Conservation (phyloP, 805 yeast species). For the Starmerella vaccinii region DNA sequence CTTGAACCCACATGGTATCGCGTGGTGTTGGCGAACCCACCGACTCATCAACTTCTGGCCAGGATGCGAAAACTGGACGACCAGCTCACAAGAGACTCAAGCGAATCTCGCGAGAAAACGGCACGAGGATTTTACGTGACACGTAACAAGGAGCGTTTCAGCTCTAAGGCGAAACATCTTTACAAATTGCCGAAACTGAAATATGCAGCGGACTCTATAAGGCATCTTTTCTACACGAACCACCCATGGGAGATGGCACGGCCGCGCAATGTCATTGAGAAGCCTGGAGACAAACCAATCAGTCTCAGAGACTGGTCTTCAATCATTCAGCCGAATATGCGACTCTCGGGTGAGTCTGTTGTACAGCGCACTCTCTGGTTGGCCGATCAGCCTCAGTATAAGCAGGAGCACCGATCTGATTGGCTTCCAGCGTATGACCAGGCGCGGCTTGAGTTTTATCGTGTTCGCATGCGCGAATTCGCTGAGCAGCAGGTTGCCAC, state of each 20-base stretch:
- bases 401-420: constrained; percentile 22
- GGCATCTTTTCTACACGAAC: constrained; percentile 74
- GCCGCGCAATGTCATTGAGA: constrained; percentile 75
- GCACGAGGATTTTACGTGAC: constrained; percentile 37
- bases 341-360: constrained; percentile 81
- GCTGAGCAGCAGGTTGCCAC: constrained; percentile 56
- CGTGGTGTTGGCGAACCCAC: constrained; percentile 76
- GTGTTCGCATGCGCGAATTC: constrained; percentile 74
- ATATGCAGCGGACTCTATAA: constrained; percentile 67
- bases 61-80: constrained; percentile 30
- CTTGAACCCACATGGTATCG: constrained; percentile 82
- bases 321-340: constrained; percentile 60
- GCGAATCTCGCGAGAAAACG: constrained; percentile 10
- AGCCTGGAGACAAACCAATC: constrained; percentile 29
- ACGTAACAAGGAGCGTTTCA: constrained; percentile 33
- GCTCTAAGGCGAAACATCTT: constrained; percentile 32
- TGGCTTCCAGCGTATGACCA: constrained; percentile 63
- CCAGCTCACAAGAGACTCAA: constrained; percentile 18
- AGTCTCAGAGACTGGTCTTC: constrained; percentile 58
- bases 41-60: constrained; percentile 51
- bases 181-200: constrained; percentile 44
- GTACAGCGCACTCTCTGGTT: constrained; percentile 63
- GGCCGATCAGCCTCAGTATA: constrained; percentile 31
- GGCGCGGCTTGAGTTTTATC: constrained; percentile 81
- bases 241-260: constrained; percentile 98